Evolutionary conservation across 108 stramenopile genomes (phyloP), one percentile per base, ranked within the genome.

Genomic region (Parietichytrium sp.): DNA sequence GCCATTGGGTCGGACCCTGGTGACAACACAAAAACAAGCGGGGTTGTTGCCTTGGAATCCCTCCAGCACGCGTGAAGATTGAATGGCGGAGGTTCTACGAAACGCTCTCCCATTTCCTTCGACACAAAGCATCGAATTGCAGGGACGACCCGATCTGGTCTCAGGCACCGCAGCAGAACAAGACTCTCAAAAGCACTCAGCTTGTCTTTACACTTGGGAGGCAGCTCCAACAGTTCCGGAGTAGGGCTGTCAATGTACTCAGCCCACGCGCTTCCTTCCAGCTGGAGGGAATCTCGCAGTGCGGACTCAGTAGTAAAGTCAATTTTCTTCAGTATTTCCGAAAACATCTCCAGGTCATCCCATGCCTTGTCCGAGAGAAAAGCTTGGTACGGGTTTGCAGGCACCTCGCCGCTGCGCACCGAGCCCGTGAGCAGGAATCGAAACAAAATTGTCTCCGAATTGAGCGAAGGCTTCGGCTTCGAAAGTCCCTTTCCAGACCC

Each of bases 1-100:
- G 85, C 85, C 89, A 90, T 91, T 18, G 90, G 90, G 78, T 89
- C 90, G 12, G 90, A 87, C n/a, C 90, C 90, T n/a, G 90, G 86
- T 6, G 87, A 88, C 10, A 90, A 81, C 26, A 90, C 89, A 54
- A 90, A 90, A 18, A 90, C 85, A 10, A 90, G 85, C 33, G 90
- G 88, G 18, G 83, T 89, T 8, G 47, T 38, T 31, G 84, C 80
- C 23, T 25, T 82, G 4, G 88, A 89, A 81, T 90, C 90, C 29
- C 78, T 54, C 38, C 81, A 90, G 78, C 87, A 89, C 27, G 83
- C 86, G 61, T 81, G 81, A 42, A 90, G 83, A 54, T 90, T 85
- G 23, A 90, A 87, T 4, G 87, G 86, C 16, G 89, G 87, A 27
- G 87, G 87, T 49, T 90, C 90, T 18, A 90, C 86, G 82, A 89